A percentile compares a stretch with the other conserved stretches of the same genome.
Evolutionary conservation across 2,329 filamentous ascomycete species (phyloP).

Genomic region (Chrysoporthe cubensis): DNA sequence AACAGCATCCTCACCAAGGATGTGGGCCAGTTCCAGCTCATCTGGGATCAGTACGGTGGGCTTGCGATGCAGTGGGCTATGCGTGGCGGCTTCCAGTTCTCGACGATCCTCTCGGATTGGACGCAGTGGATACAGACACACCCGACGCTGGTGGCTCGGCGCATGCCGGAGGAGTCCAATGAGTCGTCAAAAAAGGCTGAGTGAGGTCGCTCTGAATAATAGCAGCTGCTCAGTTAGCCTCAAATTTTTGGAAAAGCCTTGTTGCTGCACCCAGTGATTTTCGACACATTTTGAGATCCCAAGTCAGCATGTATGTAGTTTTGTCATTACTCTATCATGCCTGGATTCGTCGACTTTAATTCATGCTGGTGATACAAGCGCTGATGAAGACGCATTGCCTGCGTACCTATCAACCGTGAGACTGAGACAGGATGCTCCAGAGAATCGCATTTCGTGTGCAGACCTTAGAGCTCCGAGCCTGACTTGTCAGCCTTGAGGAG

Average conservation of each 20-base stretch:
- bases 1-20: slow-evolving; percentile 63
- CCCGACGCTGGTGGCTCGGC: slow-evolving; percentile 20
- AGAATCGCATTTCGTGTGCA: background rate
- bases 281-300: background rate
- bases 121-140: slow-evolving; percentile 62
- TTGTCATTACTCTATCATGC: slow-evolving; percentile 33
- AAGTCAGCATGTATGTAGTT: background rate
- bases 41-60: slow-evolving; percentile 53
- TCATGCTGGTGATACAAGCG: slow-evolving; percentile 32
- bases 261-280: background rate
- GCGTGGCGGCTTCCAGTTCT: slow-evolving; percentile 32
- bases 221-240: background rate
- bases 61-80: slow-evolving; percentile 47
- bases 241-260: background rate
- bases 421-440: background rate
- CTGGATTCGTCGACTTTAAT: slow-evolving; percentile 25
- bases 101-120: slow-evolving; percentile 72
- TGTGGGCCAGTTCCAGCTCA: slow-evolving; percentile 17
- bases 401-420: slow-evolving; percentile 14
- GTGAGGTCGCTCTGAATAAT: background rate
- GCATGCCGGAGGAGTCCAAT: slow-evolving; percentile 5
- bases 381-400: slow-evolving; percentile 18
- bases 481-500: background rate
- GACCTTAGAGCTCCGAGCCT: background rate
- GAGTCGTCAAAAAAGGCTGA: background rate